Conservation (phyloP, 2,329 filamentous ascomycete species). For the Delphinella strobiligena region DNA sequence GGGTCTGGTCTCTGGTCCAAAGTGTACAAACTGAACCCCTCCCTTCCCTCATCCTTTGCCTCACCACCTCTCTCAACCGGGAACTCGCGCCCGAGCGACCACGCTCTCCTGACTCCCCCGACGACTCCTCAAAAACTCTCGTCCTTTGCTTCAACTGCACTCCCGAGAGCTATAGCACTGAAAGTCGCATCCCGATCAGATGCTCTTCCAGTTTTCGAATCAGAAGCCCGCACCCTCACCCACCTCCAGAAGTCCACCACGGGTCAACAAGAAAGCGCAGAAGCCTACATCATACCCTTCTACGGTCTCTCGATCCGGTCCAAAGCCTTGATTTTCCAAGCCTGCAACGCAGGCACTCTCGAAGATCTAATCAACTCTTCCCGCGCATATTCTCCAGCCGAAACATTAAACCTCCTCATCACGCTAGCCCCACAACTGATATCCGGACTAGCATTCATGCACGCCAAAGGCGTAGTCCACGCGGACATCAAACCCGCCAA, state of each 20-base stretch:
- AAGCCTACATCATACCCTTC: slow-evolving; percentile 20
- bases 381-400: background rate
- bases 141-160: slow-evolving; percentile 5
- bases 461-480: slow-evolving; percentile 25
- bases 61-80: background rate
- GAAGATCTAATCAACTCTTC: slow-evolving; percentile 11
- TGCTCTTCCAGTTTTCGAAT: slow-evolving; percentile 20
- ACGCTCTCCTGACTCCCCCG: slow-evolving; percentile 10
- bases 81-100: background rate
- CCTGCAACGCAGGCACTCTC: slow-evolving; percentile 19
- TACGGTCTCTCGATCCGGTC: slow-evolving; percentile 15
- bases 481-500: slow-evolving; percentile 38
- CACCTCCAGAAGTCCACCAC: slow-evolving; percentile 13
- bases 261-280: slow-evolving; percentile 9
- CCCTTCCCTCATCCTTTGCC: background rate
- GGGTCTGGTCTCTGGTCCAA: slow-evolving; percentile 25
- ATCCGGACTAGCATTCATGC: slow-evolving; percentile 30
- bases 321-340: slow-evolving; percentile 19
- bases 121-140: slow-evolving; percentile 11
- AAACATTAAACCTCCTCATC: slow-evolving; percentile 22
- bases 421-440: slow-evolving; percentile 27
- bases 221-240: slow-evolving; percentile 22
- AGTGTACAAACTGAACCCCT: slow-evolving; percentile 21
- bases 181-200: slow-evolving; percentile 21
- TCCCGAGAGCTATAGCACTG: slow-evolving; percentile 18